A percentile compares a stretch with the other conserved stretches of the same genome.
These are phyloP conservation scores for Yarrowia galli DNA, from an alignment of 1,139 yeast species.

Conservation along the genomic window DNA sequence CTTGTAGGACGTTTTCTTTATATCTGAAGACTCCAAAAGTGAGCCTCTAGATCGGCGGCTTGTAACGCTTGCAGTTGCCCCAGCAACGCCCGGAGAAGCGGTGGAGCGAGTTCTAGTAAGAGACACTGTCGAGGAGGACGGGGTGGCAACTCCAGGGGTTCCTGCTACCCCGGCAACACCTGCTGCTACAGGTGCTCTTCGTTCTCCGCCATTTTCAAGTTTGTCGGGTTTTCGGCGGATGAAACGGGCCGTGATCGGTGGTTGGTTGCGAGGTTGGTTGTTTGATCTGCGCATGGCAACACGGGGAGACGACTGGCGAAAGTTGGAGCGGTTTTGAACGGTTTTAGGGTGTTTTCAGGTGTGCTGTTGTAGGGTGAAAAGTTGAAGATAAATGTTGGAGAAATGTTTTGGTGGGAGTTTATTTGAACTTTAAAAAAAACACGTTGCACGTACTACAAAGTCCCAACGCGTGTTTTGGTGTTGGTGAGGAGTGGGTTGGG, in stretches of 20 bases:
- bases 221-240: conserved; percentile 16
- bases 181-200: background rate
- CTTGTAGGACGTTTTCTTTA: conserved; percentile 6
- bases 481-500: too few relatives aligned
- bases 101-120: conserved; percentile 8
- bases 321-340: background rate
- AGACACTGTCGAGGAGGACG: too few relatives aligned
- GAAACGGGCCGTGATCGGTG: conserved; percentile 7
- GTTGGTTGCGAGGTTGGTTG: conserved; percentile 14
- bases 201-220: background rate
- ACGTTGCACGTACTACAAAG: conserved; percentile 13
- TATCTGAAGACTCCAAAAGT: conserved; percentile 5
- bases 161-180: conserved; percentile 8
- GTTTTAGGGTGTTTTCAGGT: too few relatives aligned
- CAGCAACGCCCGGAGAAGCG: background rate
- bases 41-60: background rate
- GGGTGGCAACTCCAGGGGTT: conserved; percentile 10
- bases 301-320: too few relatives aligned
- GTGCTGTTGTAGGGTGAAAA: too few relatives aligned
- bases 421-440: background rate
- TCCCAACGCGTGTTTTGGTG: too few relatives aligned
- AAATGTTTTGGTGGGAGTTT: conserved; percentile 8
- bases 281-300: conserved; percentile 5
- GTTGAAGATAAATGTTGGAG: too few relatives aligned
- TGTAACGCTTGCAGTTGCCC: conserved; percentile 5